Percentiles rank a stretch among this genome's conserved stretches.
phyloP scores from a whole-genome alignment of 2,329 filamentous ascomycete genomes.

The Phialemoniopsis sp. region DNA sequence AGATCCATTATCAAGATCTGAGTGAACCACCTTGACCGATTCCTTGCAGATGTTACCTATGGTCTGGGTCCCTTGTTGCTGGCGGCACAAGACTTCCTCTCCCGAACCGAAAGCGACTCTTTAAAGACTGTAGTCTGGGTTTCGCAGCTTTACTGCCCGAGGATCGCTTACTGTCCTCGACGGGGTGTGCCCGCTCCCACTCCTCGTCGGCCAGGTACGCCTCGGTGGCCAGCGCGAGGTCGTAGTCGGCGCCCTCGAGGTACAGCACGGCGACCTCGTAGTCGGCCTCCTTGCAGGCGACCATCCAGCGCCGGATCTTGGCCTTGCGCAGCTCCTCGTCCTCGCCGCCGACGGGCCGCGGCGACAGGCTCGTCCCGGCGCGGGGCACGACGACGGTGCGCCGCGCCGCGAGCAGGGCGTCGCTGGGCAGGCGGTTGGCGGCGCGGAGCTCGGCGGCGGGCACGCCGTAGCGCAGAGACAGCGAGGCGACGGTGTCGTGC shows the following conservation, averaged over 20 bases:
- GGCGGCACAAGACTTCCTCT: too few relatives aligned
- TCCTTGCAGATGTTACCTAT: too few relatives aligned
- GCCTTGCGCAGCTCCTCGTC: slow-evolving; percentile 68
- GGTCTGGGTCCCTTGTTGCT: too few relatives aligned
- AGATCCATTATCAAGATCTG: too few relatives aligned
- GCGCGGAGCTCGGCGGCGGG: slow-evolving; percentile 58
- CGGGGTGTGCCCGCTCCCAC: slow-evolving; percentile 69
- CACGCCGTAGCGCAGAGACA: slow-evolving; percentile 69
- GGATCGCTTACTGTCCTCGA: slow-evolving; percentile 26
- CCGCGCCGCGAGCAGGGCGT: slow-evolving; percentile 67
- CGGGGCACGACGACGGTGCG: slow-evolving; percentile 67
- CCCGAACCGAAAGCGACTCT: too few relatives aligned
- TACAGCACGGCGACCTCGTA: slow-evolving; percentile 75
- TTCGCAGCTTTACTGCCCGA: too few relatives aligned
- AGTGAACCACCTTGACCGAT: too few relatives aligned
- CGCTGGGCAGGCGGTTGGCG: slow-evolving; percentile 66
- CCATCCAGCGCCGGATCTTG: slow-evolving; percentile 74
- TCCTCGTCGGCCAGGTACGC: slow-evolving; percentile 67
- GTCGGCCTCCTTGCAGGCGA: slow-evolving; percentile 71
- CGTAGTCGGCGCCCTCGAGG: slow-evolving; percentile 64
- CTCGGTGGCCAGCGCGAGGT: slow-evolving; percentile 60
- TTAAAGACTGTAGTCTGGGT: too few relatives aligned
- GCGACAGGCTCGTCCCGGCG: slow-evolving; percentile 44
- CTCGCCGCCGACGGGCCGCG: slow-evolving; percentile 67
- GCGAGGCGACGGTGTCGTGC: slow-evolving; percentile 62